Percentiles rank a stretch among this genome's conserved stretches.
These are phyloP conservation scores for Saccharomyces hybrid DNA, from an alignment of 1,139 yeast genomes.

Conservation along the genomic window DNA sequence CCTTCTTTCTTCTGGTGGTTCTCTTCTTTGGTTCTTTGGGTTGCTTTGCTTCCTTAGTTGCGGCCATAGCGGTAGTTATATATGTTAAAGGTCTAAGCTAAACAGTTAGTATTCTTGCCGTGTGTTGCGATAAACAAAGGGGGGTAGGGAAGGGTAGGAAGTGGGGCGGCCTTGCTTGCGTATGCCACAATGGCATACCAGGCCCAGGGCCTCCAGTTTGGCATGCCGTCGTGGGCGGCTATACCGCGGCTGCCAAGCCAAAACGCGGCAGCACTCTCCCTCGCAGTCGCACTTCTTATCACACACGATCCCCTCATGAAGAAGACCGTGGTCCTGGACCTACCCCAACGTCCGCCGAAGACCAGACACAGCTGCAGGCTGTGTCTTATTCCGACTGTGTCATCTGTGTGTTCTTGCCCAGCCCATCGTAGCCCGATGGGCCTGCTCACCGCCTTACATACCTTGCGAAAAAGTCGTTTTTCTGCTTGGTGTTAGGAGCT, in stretches of 20 bases:
- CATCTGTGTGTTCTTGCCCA: background rate
- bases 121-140: background rate
- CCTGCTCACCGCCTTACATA: background rate
- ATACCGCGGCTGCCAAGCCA: background rate
- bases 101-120: background rate
- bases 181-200: no score
- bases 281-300: background rate
- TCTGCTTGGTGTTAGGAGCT: background rate
- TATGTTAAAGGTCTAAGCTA: background rate
- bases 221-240: background rate
- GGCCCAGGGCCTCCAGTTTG: background rate
- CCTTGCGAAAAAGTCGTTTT: conserved; percentile 1
- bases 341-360: background rate
- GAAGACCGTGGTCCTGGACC: no score
- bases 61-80: conserved; percentile 31
- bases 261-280: background rate
- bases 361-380: background rate
- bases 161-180: no score
- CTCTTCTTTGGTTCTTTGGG: conserved; percentile 26
- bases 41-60: conserved; percentile 29
- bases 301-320: background rate
- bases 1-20: conserved; percentile 38
- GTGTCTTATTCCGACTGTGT: background rate
- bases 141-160: no score
- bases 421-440: background rate